Conservation (phyloP, 2,329 filamentous ascomycete species). For the Colletotrichum lupini region DNA sequence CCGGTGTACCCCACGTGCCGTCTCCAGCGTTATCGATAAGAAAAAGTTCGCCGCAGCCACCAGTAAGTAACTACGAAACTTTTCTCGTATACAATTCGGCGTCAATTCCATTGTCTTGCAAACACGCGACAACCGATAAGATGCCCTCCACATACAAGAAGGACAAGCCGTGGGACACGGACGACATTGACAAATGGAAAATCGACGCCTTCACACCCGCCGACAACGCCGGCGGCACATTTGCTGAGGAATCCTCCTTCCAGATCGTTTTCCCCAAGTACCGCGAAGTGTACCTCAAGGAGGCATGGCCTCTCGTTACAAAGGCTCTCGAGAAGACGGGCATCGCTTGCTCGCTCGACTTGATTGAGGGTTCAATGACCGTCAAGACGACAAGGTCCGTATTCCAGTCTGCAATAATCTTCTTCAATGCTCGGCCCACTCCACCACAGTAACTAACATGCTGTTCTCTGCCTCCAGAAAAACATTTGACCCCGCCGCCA, state of each 20-base stretch:
- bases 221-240: constrained; percentile 87
- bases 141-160: constrained; percentile 93
- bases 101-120: neutral
- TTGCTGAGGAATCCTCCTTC: constrained; percentile 94
- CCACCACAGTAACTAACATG: constrained; percentile 4
- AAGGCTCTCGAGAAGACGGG: constrained; percentile 86
- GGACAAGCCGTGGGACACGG: constrained; percentile 95
- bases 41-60: neutral
- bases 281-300: constrained; percentile 91
- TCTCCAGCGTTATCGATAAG: neutral
- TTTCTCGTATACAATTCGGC: neutral
- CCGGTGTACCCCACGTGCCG: neutral
- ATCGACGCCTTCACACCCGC: constrained; percentile 85
- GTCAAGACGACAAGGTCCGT: constrained; percentile 90
- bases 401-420: constrained; percentile 50
- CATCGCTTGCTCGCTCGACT: constrained; percentile 90
- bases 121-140: constrained; percentile 19
- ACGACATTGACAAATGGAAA: constrained; percentile 98
- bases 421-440: constrained; percentile 42
- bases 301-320: constrained; percentile 93
- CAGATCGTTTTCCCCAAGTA: constrained; percentile 93
- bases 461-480: constrained; percentile 59
- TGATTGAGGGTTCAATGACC: constrained; percentile 96
- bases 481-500: constrained; percentile 90
- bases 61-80: neutral